phyloP scores from a whole-genome alignment of 2,329 filamentous ascomycete species.

The Fusarium sp. region DNA sequence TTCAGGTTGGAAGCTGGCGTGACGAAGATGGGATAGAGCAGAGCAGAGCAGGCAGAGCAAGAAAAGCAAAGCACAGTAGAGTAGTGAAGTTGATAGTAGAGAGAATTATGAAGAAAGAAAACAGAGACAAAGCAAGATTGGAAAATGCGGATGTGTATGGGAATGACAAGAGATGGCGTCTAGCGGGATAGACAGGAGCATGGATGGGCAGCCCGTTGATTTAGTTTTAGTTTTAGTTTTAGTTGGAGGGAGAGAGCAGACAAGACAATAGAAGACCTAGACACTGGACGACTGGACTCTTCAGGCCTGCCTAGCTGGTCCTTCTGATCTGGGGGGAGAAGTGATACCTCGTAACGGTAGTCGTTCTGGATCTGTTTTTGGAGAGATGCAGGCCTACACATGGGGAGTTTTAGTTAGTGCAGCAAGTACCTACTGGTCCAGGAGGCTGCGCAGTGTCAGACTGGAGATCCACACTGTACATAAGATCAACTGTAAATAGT shows the following conservation, averaged over 20 bases:
- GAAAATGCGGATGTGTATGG: constrained; percentile 44
- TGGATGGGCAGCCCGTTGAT: constrained; percentile 28
- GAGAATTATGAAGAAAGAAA: constrained; percentile 42
- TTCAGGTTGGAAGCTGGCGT: constrained; percentile 3
- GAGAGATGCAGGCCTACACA: constrained; percentile 43
- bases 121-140: constrained; percentile 33
- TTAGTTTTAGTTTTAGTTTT: constrained; percentile 26
- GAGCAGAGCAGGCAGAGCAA: not conserved
- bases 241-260: constrained; percentile 38
- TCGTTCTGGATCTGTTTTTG: constrained; percentile 45
- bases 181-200: constrained; percentile 29
- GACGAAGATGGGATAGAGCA: not conserved
- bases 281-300: constrained; percentile 8
- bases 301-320: constrained; percentile 31
- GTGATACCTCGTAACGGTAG: constrained; percentile 34
- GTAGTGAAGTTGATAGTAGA: constrained; percentile 34
- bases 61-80: constrained; percentile 5
- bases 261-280: constrained; percentile 24
- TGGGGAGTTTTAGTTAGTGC: constrained; percentile 40
- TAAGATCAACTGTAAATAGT: constrained; percentile 27
- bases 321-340: constrained; percentile 40
- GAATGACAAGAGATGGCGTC: constrained; percentile 34
- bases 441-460: constrained; percentile 7
- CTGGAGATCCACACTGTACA: constrained; percentile 22
- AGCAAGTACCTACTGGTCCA: constrained; percentile 20